Base-by-base conservation (phyloP, 2,329 filamentous ascomycete species). In the Alternaria alternata region DNA sequence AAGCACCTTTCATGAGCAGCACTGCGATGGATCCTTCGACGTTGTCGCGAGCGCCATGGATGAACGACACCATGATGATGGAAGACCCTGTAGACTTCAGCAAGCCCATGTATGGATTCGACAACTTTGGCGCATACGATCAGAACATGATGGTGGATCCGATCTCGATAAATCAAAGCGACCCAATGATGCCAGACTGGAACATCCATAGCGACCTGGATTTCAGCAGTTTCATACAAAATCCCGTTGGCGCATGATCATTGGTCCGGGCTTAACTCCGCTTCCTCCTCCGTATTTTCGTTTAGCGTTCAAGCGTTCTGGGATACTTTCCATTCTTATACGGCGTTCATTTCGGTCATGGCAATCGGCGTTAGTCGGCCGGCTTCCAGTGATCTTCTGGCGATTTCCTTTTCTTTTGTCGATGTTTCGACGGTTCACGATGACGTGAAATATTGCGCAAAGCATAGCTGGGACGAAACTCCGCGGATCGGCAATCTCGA, bases 181-280 rank as follows among this genome's bases (percentile, higher is more conserved):
- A 74, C 39, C 71, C 74, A 14, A 75, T 75, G 64, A 74, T 77
- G 74, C 67, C 72, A 8, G 72, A 74, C 55, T 78, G 76, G 75
- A 77, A 75, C 51, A 71, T 67, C 28, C 64, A 70, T 20, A 72
- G 56, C 53, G 76, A 79, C 30, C 48, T 79, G 53, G 76, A 79
- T 43, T 78, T 79, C 62, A 77, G 59, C 65, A 75, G 61, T 51
- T 79, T 77, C 67, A 73, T 79, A 61, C 66, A 76, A 55, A 77
- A 76, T 62, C 73, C 72, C 34, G 68, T 75, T 11, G 70, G 69
- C 48, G 73, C 72, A 57, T 77, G 65, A 74, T 64, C 57, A 74
- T 66, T 64, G 57, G 63, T 47, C 53, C 61, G 54, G 54, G 41
- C 39, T 56, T 49, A 43, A 64, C 59, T 63, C 60, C 57, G 67